phyloP scores from a whole-genome alignment of 345 rosid genomes.

The Jatropha curcas region DNA sequence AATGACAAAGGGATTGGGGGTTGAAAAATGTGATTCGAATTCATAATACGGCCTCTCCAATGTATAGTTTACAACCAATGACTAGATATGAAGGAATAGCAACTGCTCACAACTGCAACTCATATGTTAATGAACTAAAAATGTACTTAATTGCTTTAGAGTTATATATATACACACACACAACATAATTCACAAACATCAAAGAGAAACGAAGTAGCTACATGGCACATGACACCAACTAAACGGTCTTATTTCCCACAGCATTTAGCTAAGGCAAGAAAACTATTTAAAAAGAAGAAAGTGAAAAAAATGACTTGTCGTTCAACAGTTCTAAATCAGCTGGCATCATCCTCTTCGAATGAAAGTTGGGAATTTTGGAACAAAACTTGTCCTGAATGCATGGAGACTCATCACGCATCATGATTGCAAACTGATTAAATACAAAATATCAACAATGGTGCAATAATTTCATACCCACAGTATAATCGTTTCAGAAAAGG shows the following conservation, averaged over 20 bases:
- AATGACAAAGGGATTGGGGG: not conserved
- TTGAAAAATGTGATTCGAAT: not conserved
- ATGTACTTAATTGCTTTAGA: not conserved
- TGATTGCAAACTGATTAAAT: conserved; percentile 42
- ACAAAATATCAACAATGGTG: conserved; percentile 21
- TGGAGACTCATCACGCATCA: conserved; percentile 48
- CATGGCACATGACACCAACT: not conserved
- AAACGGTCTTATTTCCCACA: too few relatives aligned
- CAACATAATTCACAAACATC: not conserved
- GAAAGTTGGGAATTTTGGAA: conserved; percentile 5
- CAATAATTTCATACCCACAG: not conserved
- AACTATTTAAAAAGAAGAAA: not conserved
- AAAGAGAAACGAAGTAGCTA: conserved; percentile 1
- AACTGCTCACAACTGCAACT: not conserved
- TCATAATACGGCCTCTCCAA: not conserved
- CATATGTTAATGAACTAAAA: not conserved
- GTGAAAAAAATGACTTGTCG: not conserved
- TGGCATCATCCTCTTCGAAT: conserved; percentile 16
- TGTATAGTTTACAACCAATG: not conserved
- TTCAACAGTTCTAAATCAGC: conserved; percentile 9
- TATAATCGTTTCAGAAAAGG: not conserved
- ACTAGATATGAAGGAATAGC: not conserved
- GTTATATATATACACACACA: not conserved
- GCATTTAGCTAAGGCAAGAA: not conserved
- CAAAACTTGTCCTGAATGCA: conserved; percentile 16